Conservation (phyloP, 441 rosid species). For the Gossypium gossypioides region DNA sequence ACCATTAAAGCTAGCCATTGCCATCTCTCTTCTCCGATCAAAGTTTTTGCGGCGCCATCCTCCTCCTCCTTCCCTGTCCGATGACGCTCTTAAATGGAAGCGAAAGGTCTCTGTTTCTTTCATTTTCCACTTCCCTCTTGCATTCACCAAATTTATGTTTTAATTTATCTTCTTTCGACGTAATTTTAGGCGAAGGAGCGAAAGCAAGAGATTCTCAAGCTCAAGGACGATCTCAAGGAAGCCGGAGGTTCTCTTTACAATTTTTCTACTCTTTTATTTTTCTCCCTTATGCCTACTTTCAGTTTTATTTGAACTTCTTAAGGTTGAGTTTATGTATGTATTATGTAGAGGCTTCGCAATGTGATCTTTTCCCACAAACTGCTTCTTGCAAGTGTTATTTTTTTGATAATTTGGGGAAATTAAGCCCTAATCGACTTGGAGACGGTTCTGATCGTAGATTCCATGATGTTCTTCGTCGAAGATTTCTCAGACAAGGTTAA, state of each 20-base stretch:
- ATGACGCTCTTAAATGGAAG: conserved; percentile 67
- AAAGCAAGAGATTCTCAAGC: conserved; percentile 56
- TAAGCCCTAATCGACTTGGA: conserved; percentile 23
- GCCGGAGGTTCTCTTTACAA: conserved; percentile 45
- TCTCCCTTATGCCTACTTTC: background rate
- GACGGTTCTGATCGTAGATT: conserved; percentile 44
- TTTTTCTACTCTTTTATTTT: background rate
- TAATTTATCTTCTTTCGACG: conserved; percentile 2
- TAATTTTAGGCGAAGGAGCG: conserved; percentile 64
- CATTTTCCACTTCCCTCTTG: background rate
- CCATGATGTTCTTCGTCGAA: conserved; percentile 57
- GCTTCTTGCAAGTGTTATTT: conserved; percentile 80
- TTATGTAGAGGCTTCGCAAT: conserved; percentile 38
- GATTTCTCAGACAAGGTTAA: conserved; percentile 75
- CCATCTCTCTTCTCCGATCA: conserved; percentile 68
- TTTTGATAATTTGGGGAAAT: conserved; percentile 62
- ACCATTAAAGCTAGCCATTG: conserved; percentile 57
- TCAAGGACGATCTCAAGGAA: conserved; percentile 63
- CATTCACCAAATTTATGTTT: background rate
- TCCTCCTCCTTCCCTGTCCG: conserved; percentile 26
- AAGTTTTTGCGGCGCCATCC: conserved; percentile 37
- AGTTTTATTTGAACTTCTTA: background rate
- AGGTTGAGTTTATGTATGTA: background rate
- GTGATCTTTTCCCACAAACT: conserved; percentile 47
- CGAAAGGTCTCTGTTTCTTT: conserved; percentile 44